phyloP scores from a whole-genome alignment of 441 rosid species.

The Croton laevigatus region DNA sequence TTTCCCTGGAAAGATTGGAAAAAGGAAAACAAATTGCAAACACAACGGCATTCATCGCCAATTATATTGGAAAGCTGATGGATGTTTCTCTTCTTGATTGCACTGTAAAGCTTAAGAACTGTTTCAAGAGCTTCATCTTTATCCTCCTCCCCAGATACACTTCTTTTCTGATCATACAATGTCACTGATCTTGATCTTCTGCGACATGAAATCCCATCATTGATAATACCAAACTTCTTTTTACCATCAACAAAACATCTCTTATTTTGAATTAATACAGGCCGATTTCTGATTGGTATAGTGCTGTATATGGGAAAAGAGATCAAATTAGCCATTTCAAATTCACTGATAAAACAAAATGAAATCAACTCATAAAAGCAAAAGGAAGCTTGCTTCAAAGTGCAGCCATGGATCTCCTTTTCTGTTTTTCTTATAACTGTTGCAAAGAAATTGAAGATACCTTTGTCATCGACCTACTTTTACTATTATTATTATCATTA shows the following conservation, averaged over 20 bases:
- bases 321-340: constrained; percentile 29
- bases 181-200: constrained; percentile 10
- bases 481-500: too few species aligned
- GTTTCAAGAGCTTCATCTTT: constrained; percentile 46
- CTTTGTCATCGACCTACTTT: too few species aligned
- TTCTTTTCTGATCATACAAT: constrained; percentile 10
- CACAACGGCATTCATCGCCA: constrained; percentile 67
- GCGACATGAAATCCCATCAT: constrained; percentile 1
- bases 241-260: not conserved
- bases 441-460: not conserved
- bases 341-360: not conserved
- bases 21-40: constrained; percentile 55
- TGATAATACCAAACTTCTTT: not conserved
- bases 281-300: constrained; percentile 4
- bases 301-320: constrained; percentile 12
- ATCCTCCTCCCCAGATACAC: constrained; percentile 33
- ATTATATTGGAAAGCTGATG: constrained; percentile 52
- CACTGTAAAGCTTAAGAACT: constrained; percentile 53
- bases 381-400: too few species aligned
- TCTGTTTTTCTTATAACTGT: not conserved
- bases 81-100: constrained; percentile 47
- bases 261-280: constrained; percentile 7
- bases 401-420: not conserved
- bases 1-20: constrained; percentile 60
- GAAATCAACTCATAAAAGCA: not conserved